Conservation (phyloP, 116 monocot species). For the Posidonia oceanica region DNA sequence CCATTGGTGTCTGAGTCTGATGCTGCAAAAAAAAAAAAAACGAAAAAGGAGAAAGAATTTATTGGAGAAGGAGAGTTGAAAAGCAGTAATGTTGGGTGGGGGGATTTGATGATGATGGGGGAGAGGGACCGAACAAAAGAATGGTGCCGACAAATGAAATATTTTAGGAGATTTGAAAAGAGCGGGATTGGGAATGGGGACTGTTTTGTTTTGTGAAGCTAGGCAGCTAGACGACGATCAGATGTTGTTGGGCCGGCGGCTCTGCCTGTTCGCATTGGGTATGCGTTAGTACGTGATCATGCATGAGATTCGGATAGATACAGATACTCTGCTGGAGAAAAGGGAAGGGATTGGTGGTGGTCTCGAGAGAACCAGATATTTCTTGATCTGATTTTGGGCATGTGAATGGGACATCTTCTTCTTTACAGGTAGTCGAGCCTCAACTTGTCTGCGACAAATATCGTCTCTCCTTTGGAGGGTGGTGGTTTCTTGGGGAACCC, state of each 20-base stretch:
- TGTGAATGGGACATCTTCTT: neutral
- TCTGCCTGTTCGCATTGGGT: neutral
- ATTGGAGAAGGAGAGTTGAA: neutral
- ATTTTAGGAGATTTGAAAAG: neutral
- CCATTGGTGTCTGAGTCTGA: too few species aligned
- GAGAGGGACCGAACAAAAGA: neutral
- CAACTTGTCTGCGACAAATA: neutral
- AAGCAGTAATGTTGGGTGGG: neutral
- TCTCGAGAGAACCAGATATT: neutral
- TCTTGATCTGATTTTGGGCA: neutral
- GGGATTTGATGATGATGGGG: neutral
- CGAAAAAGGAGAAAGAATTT: neutral
- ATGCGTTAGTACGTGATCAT: neutral
- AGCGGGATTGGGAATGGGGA: too few species aligned
- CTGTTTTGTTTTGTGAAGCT: too few species aligned
- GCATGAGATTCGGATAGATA: neutral
- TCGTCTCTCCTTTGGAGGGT: neutral
- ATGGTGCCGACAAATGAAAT: neutral
- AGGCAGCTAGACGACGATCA: neutral
- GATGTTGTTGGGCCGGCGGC: constrained; percentile 10
- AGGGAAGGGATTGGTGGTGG: neutral
- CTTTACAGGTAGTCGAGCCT: neutral
- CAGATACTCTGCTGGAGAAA: neutral
- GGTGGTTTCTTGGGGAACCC: neutral
- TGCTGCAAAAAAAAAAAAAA: neutral